Base-by-base conservation (phyloP, 768 basidiomycete genomes). In the Lentinula edodes region DNA sequence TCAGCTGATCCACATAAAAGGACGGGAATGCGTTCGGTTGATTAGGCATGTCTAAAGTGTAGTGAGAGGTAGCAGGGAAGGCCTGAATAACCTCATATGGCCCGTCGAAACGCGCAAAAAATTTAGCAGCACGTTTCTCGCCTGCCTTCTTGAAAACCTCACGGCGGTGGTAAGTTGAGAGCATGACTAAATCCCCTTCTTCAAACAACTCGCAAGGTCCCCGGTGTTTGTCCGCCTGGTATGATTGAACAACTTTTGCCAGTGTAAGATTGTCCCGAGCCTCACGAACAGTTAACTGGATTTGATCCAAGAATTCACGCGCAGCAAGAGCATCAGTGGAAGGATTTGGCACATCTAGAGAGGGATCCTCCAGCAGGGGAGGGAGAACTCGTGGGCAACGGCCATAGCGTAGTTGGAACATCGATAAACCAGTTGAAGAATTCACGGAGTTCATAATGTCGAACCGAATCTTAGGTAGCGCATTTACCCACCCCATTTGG, bases 21-120 rank as follows among this genome's bases (percentile, higher is more conserved):
- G 64, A 68, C 0, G 68, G 69, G 52, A 67, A 67, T 7, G 66
- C 62, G 45, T 32, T 63, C 6, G 32, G 48, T 2, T 56, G 71
- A 18, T 61, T 56, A 0, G 69, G 68, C 1, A 69, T 39, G 6
- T 67, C 62, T 0, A 67, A 60, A 0, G 63, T 65, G 23, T 69
- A 69, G 0, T 55, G 51, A 9, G 56, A 63, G 0, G 53, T 52
- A 4, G 50, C 39, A 0, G 60, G 64, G 13, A 64, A 56, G 0
- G 71, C 68, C 0, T 62, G 46, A 0, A 45, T 38, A 15, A 78
- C 46, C 1, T 9, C 28, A 52, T 72, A 72, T 0, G 70, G 71
- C 0, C 75, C 69, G 56, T 80, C 74, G 16, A 61, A 77, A 0
- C 71, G 60, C 0, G 76, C 74, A 69, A 82, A 75, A 58, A 80